phyloP scores from a whole-genome alignment of 371 early-diverging fungal species.

The Mortierella sp. region DNA sequence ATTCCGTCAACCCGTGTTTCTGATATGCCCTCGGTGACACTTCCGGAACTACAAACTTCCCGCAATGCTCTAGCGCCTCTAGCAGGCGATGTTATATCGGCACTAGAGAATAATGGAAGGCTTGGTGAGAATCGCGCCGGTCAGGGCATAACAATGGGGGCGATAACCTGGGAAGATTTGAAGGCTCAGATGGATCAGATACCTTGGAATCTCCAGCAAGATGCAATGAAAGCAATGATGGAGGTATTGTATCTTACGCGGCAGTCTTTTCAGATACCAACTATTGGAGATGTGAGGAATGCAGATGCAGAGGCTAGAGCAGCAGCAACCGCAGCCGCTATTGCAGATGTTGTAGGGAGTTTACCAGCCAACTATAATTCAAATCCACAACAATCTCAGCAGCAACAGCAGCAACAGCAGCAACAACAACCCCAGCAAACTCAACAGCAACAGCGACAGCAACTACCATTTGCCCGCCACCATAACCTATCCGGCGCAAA shows the following conservation, averaged over 20 bases:
- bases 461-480: slow-evolving; percentile 19
- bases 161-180: slow-evolving; percentile 42
- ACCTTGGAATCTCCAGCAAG: slow-evolving; percentile 42
- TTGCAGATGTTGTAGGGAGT: slow-evolving; percentile 31
- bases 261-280: slow-evolving; percentile 33
- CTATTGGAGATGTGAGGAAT: slow-evolving; percentile 14
- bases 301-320: slow-evolving; percentile 34
- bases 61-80: slow-evolving; percentile 20
- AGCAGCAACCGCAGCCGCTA: slow-evolving; percentile 38
- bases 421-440: slow-evolving; percentile 7
- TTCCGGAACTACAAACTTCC: slow-evolving; percentile 21
- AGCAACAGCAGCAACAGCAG: slow-evolving; percentile 4
- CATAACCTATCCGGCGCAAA: slow-evolving; percentile 8
- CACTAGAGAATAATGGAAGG: slow-evolving; percentile 4
- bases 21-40: slow-evolving; percentile 12
- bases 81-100: slow-evolving; percentile 24
- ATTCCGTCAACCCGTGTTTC: slow-evolving; percentile 11
- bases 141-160: slow-evolving; percentile 6
- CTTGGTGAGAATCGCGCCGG: slow-evolving; percentile 6
- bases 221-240: slow-evolving; percentile 39
- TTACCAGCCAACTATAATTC: slow-evolving; percentile 25
- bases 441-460: slow-evolving; percentile 9
- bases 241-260: slow-evolving; percentile 22
- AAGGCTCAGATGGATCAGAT: slow-evolving; percentile 31
- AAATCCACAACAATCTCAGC: slow-evolving; percentile 7